A percentile compares a stretch with the other conserved stretches of the same genome.
phyloP scores from a whole-genome alignment of 75 land plant species.

The Pinus tabuliformis region DNA sequence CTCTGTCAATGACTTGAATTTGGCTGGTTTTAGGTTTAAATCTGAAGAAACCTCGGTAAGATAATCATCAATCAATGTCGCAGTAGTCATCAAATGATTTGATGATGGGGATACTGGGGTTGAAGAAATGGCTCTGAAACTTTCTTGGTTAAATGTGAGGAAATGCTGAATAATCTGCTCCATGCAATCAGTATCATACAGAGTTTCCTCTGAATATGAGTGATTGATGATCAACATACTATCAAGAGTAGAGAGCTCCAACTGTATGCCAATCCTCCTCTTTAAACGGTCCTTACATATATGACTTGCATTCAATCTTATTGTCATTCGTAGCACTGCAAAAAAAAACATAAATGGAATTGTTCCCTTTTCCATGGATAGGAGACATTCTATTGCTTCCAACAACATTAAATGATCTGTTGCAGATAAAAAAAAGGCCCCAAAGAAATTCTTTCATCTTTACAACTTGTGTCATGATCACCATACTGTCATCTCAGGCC shows the following conservation, averaged over 20 bases:
- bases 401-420: constrained; percentile 35
- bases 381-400: constrained; percentile 59
- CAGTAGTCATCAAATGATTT: constrained; percentile 51
- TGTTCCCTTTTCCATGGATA: constrained; percentile 49
- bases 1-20: constrained; percentile 55
- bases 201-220: constrained; percentile 47
- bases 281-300: constrained; percentile 54
- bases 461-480: constrained; percentile 7
- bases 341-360: constrained; percentile 38
- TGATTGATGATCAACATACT: constrained; percentile 62
- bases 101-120: constrained; percentile 25
- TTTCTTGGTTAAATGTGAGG: constrained; percentile 17
- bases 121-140: neutral
- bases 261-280: constrained; percentile 61
- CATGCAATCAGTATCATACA: constrained; percentile 62
- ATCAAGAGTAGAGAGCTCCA: constrained; percentile 45
- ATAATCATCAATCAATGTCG: constrained; percentile 57
- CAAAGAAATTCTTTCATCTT: neutral
- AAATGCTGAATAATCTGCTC: constrained; percentile 55
- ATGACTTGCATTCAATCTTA: constrained; percentile 37
- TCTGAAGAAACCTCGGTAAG: constrained; percentile 69
- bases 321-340: constrained; percentile 55
- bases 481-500: constrained; percentile 51
- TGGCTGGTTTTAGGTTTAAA: constrained; percentile 42
- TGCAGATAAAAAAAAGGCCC: constrained; percentile 13